Evolutionary conservation across 805 yeast species (phyloP), one percentile per base, ranked within the genome.

Genomic region (Pichia thaimueangensis): DNA sequence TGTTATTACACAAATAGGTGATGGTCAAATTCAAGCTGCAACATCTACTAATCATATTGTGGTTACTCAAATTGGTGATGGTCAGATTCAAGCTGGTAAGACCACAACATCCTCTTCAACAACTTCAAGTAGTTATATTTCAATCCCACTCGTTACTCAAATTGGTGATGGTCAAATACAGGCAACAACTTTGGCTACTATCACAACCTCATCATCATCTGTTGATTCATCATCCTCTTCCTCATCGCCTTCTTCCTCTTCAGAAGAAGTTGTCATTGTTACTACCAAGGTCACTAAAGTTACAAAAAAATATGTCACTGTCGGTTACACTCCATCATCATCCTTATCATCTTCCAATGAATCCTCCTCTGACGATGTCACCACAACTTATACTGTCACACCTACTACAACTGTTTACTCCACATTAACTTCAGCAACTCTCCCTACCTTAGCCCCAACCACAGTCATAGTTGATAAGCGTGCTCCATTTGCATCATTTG

Each of bases 141-240:
- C 7, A 13, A 34, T 34, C 24, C 23, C 35, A 11, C 61, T 64
- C 30, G 62, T 64, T 24, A 62, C 72, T 43, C 80, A 74, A 56
- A 70, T 72, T 37, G 63, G 65, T 37, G 79, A 74, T 44, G 77
- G 78, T 44, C 76, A 71, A 56, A 54, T 55, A 37, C 63, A 52
- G 29, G 58, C 58, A 15, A 27, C 40, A 10, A 41, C 43, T 12
- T 22, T 30, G 11, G 31, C 42, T 22, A 25, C 37, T 3, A 31
- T 15, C n/a, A 16, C 45, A 7, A 20, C 27, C 2, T 12, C 28
- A 25, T 10, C 28, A 25, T 25, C 28, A 25, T 25, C 28, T 9
- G 9, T 12, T 25, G 19, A 12, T 13, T 10, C 37, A 4, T 12
- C 45, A n/a, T 7, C 48, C 10, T 24, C 36, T 4, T 30, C 45